Conservation (phyloP, 306 rosid species). For the Pterocarpus santalinus region DNA sequence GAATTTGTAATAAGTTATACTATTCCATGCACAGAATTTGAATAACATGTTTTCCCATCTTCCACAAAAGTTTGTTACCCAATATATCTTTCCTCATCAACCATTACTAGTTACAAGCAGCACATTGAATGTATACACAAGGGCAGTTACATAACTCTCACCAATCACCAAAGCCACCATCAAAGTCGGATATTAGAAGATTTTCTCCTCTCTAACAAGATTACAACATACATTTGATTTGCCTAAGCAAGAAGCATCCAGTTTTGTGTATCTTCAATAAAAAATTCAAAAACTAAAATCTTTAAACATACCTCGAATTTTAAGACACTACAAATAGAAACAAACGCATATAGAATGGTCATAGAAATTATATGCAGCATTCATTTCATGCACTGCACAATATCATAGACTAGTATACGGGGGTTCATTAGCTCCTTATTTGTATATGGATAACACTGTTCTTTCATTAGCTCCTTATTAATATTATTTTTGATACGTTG, state of each 20-base stretch:
- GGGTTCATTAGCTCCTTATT: neutral
- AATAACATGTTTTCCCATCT: neutral
- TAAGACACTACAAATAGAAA: neutral
- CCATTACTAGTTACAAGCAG: neutral
- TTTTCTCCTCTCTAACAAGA: neutral
- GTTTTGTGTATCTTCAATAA: neutral
- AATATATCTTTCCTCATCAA: neutral
- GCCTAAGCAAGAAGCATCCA: neutral
- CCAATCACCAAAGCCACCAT: neutral
- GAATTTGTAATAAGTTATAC: neutral
- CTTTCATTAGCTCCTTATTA: too few relatives aligned
- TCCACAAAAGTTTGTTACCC: neutral
- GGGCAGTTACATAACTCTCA: neutral
- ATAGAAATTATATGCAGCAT: neutral
- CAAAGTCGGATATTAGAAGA: neutral
- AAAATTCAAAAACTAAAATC: neutral
- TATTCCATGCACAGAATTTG: neutral
- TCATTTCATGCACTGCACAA: constrained; percentile 2
- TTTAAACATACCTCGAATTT: neutral
- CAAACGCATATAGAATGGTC: neutral
- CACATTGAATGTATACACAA: neutral
- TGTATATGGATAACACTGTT: neutral
- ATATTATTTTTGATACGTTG: neutral
- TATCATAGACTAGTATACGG: neutral
- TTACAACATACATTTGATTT: neutral